These are phyloP conservation scores for Scedosporium apiospermum DNA, from an alignment of 2,329 filamentous ascomycete species.

Conservation along the genomic window DNA sequence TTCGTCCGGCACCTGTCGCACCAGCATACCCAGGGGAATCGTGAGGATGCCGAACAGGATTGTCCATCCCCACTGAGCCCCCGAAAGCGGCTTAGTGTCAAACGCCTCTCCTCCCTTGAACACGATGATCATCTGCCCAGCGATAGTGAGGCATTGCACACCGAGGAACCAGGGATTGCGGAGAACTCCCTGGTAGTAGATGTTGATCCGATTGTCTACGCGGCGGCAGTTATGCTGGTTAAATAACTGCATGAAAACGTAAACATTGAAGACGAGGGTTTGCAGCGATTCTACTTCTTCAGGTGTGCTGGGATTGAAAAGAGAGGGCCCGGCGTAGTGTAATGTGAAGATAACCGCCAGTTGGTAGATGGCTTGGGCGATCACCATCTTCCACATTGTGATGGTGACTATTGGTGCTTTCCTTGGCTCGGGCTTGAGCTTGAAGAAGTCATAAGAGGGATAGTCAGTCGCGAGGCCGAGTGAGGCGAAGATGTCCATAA, in stretches of 20 bases:
- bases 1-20: slow-evolving; percentile 30
- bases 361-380: slow-evolving; percentile 52
- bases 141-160: slow-evolving; percentile 57
- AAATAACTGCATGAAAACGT: slow-evolving; percentile 66
- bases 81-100: slow-evolving; percentile 50
- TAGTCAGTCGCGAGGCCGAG: slow-evolving; percentile 35
- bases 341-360: slow-evolving; percentile 46
- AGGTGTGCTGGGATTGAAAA: slow-evolving; percentile 28
- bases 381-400: slow-evolving; percentile 61
- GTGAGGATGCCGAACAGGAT: slow-evolving; percentile 58
- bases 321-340: slow-evolving; percentile 49
- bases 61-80: slow-evolving; percentile 60
- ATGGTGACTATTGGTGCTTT: slow-evolving; percentile 55
- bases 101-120: slow-evolving; percentile 62
- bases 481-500: slow-evolving; percentile 51
- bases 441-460: slow-evolving; percentile 23
- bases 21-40: slow-evolving; percentile 46
- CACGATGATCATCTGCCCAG: slow-evolving; percentile 62
- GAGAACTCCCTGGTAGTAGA: slow-evolving; percentile 63
- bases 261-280: slow-evolving; percentile 60
- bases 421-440: slow-evolving; percentile 19
- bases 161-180: slow-evolving; percentile 69
- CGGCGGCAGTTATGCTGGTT: slow-evolving; percentile 59
- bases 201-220: slow-evolving; percentile 63
- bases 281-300: slow-evolving; percentile 37